Conservation (phyloP, 1,284 basidiomycete genomes). For the Jaminaea rosea region DNA sequence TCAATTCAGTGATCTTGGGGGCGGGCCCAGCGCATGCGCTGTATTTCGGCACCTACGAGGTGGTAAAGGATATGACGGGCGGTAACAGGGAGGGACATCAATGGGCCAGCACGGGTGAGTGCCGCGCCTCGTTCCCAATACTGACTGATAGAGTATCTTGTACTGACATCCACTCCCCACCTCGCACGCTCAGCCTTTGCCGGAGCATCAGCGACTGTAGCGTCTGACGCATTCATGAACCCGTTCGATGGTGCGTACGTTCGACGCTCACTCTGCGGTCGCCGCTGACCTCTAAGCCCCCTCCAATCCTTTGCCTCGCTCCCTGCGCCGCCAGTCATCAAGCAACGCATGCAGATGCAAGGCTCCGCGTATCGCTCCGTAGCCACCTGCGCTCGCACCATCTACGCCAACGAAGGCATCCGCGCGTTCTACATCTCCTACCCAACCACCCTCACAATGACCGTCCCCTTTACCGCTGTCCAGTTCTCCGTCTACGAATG, state of each 20-base stretch:
- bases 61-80: constrained; percentile 83
- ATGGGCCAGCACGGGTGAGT: constrained; percentile 66
- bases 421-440: constrained; percentile 95
- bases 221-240: constrained; percentile 97
- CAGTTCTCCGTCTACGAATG: constrained; percentile 97
- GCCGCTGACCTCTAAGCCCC: constrained; percentile 1
- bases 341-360: constrained; percentile 28
- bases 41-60: constrained; percentile 93
- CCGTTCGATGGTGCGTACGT: constrained; percentile 81
- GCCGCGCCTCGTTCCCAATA: background rate
- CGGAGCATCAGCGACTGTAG: constrained; percentile 87
- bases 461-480: constrained; percentile 94
- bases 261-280: background rate
- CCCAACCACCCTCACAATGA: constrained; percentile 86
- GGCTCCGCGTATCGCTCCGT: constrained; percentile 81
- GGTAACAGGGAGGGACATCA: constrained; percentile 75
- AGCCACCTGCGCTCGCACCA: constrained; percentile 66
- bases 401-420: constrained; percentile 78
- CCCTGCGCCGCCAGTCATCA: constrained; percentile 7
- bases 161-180: background rate
- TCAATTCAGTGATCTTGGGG: constrained; percentile 91
- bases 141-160: background rate
- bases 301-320: background rate
- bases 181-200: constrained; percentile 62
- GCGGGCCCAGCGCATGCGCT: constrained; percentile 97